These are phyloP conservation scores for Xylaria sp. DNA, from an alignment of 2,329 filamentous ascomycete genomes.

Conservation along the genomic window DNA sequence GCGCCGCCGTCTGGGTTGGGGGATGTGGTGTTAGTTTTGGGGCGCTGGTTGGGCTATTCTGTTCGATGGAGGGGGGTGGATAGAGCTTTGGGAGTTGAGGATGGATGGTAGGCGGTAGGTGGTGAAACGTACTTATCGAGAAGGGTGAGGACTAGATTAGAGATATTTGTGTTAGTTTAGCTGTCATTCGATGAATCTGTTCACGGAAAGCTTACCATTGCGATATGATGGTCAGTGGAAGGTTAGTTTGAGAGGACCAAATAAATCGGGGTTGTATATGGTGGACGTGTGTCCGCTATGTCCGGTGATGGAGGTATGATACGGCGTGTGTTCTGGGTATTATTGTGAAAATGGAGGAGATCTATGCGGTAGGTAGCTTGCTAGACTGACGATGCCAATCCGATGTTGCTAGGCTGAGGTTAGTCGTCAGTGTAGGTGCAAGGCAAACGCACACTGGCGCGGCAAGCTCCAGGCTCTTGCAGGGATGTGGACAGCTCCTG, in stretches of 20 bases:
- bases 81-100: slow-evolving; percentile 17
- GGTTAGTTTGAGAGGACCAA: neutral
- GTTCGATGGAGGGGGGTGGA: slow-evolving; percentile 4
- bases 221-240: slow-evolving; percentile 33
- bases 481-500: slow-evolving; percentile 16
- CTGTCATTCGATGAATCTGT: slow-evolving; percentile 36
- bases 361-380: slow-evolving; percentile 9
- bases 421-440: slow-evolving; percentile 30
- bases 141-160: slow-evolving; percentile 81
- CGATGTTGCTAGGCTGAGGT: slow-evolving; percentile 28
- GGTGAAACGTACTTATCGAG: slow-evolving; percentile 81
- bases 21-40: slow-evolving; percentile 19
- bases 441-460: slow-evolving; percentile 46
- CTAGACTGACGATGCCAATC: slow-evolving; percentile 41
- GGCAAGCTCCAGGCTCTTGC: slow-evolving; percentile 39
- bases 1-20: slow-evolving; percentile 78
- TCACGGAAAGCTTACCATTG: slow-evolving; percentile 51
- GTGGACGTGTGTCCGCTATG: neutral
- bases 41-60: neutral
- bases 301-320: neutral
- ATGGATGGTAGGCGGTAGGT: neutral
- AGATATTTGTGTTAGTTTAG: slow-evolving; percentile 43
- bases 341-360: slow-evolving; percentile 7
- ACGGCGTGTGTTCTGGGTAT: slow-evolving; percentile 1
- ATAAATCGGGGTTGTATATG: neutral